Conservation (phyloP, 2,329 filamentous ascomycete species). For the Penicillium sp. region DNA sequence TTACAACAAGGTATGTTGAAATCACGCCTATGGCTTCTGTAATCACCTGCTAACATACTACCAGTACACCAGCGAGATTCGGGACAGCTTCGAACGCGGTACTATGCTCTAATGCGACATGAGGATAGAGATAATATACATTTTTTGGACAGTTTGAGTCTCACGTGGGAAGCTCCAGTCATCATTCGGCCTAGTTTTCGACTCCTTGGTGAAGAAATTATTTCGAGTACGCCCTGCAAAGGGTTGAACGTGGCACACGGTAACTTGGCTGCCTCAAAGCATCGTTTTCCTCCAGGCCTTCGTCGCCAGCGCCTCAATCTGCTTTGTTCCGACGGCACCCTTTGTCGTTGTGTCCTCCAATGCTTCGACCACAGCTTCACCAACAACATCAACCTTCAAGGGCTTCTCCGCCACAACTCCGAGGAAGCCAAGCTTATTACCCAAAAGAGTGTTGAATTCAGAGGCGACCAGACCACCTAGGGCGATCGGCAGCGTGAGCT, state of each 20-base stretch:
- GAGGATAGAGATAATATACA: conserved; percentile 22
- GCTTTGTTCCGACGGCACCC: conserved; percentile 70
- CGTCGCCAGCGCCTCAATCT: conserved; percentile 76
- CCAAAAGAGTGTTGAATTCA: conserved; percentile 70
- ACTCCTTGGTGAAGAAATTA: background rate
- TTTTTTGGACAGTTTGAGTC: conserved; percentile 9
- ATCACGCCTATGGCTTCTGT: background rate
- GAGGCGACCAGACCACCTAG: conserved; percentile 69
- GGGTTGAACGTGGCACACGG: background rate
- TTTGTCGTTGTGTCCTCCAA: conserved; percentile 67
- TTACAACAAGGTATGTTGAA: conserved; percentile 73
- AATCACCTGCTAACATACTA: conserved; percentile 17
- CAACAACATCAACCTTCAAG: conserved; percentile 78
- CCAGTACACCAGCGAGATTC: conserved; percentile 86
- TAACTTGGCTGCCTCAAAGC: conserved; percentile 54
- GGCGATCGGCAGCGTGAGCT: conserved; percentile 79
- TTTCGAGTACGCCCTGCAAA: background rate
- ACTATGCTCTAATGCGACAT: conserved; percentile 71
- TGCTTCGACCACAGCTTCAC: conserved; percentile 84
- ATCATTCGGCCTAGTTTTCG: background rate
- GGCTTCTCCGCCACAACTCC: conserved; percentile 82
- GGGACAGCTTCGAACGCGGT: conserved; percentile 94
- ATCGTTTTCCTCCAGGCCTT: conserved; percentile 87
- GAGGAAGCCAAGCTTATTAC: conserved; percentile 72
- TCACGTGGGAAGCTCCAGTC: background rate